Conservation (phyloP, 1,139 yeast species). For the Kluyveromyces sp. region DNA sequence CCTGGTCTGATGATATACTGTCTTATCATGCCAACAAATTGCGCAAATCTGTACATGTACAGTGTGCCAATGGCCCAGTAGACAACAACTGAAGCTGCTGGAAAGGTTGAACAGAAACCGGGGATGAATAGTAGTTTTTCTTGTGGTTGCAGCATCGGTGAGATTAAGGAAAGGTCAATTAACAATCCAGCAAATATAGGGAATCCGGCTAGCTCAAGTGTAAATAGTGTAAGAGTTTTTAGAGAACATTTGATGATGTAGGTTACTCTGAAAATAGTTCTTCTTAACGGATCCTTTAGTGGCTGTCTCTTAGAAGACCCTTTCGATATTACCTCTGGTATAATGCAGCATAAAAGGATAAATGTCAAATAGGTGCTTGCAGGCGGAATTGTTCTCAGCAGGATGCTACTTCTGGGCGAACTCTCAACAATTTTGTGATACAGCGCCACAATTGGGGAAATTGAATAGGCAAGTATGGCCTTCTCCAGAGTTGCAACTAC, state of each 20-base stretch:
- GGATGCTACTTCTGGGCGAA: conserved; percentile 19
- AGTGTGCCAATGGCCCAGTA: conserved; percentile 77
- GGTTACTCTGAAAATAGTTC: conserved; percentile 45
- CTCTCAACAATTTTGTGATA: conserved; percentile 18
- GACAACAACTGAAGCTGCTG: conserved; percentile 23
- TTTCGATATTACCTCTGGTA: conserved; percentile 40
- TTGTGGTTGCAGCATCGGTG: conserved; percentile 43
- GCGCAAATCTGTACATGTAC: conserved; percentile 83
- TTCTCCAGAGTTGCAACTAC: conserved; percentile 4
- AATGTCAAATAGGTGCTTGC: conserved; percentile 44
- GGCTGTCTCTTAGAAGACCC: conserved; percentile 44
- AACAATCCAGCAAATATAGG: conserved; percentile 84
- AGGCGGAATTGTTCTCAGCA: conserved; percentile 35
- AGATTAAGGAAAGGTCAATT: conserved; percentile 54
- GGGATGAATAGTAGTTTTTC: conserved; percentile 23
- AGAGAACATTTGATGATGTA: conserved; percentile 55
- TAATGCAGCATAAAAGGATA: conserved; percentile 39
- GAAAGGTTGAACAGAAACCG: conserved; percentile 19
- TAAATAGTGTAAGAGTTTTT: conserved; percentile 69
- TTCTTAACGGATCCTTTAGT: conserved; percentile 26
- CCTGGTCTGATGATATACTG: conserved; percentile 73
- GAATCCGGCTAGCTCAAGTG: conserved; percentile 73
- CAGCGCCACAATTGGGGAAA: conserved; percentile 9
- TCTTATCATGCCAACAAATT: conserved; percentile 80
- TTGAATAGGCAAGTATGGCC: conserved; percentile 10